Base-by-base conservation (phyloP, 2,329 filamentous ascomycete species). In the Ophiostoma montium region DNA sequence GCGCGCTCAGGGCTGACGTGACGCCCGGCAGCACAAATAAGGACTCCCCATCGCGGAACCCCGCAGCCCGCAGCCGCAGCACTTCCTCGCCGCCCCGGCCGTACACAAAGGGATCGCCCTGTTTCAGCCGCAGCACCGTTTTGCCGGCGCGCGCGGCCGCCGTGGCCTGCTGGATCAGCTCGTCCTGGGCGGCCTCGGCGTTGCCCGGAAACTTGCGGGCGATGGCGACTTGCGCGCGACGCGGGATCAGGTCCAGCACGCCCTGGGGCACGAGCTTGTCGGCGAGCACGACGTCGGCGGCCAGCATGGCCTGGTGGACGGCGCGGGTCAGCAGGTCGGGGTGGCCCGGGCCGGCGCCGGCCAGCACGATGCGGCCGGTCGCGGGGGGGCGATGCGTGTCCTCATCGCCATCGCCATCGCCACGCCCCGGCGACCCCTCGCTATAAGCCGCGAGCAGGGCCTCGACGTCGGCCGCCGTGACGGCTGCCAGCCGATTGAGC, bases 161-260 rank as follows among this genome's bases (percentile, higher is more conserved):
- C 2, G 95, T 70, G 0, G 87, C 92, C 57, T 86, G 74, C 48
- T 80, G 74, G 3, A 94, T 75, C 5, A 98, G 78, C 65, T 98
- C 92, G 60, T 89, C 80, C 62, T 98, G 92, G 0, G 92, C 92
- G 41, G 80, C 79, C 58, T 98, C 92, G 36, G 92, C 92, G 64
- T 98, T 96, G 19, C 92, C 92, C 1, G 92, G 92, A 65, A 98
- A 98, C 63, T 98, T 98, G 60, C 89, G 84, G 5, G 92, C 90
- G 58, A 98, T 98, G 58, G 86, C 80, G 12, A 96, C 82, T 10
- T 84, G 82, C 9, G 89, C 94, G 48, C 90, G 79, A 33, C 92
- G 86, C 2, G 92, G 92, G 50, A 96, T 84, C 15, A 98, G 77
- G 55, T 90, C 86, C 10, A 98, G 72, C 3, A 98, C 86, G 8